A percentile compares a stretch with the other conserved stretches of the same genome.
phyloP scores from a whole-genome alignment of 257 asterid genomes.

The Gentiana straminea region DNA sequence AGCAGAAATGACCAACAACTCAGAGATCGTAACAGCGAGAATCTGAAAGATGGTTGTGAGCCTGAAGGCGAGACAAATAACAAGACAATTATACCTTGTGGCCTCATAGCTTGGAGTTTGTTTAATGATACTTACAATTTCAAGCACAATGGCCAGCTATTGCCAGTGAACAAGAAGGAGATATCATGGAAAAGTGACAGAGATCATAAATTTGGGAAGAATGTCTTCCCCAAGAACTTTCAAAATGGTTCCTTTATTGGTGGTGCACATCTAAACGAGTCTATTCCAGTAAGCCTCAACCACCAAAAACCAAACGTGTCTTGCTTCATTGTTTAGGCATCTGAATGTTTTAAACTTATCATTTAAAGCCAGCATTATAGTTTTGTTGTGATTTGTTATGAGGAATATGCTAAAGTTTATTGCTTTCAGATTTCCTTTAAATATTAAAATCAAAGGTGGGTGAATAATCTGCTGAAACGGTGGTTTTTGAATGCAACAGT shows the following conservation, averaged over 20 bases:
- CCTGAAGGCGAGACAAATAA: constrained; percentile 56
- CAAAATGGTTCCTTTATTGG: constrained; percentile 60
- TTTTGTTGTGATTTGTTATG: neutral
- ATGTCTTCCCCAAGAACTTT: constrained; percentile 71
- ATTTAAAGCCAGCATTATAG: too few relatives aligned
- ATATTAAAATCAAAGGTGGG: neutral
- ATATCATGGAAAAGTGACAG: constrained; percentile 96
- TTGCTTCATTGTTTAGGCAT: too few relatives aligned
- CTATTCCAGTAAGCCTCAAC: constrained; percentile 47
- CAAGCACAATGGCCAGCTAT: constrained; percentile 31
- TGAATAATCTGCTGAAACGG: constrained; percentile 8
- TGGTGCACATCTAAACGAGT: constrained; percentile 41
- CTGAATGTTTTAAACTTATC: too few relatives aligned
- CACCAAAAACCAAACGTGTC: too few relatives aligned
- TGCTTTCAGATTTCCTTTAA: neutral
- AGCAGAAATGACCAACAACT: constrained; percentile 95
- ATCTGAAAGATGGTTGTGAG: constrained; percentile 42
- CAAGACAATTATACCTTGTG: constrained; percentile 80
- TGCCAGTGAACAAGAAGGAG: constrained; percentile 49
- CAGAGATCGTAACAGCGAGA: constrained; percentile 25
- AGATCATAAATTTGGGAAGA: constrained; percentile 75
- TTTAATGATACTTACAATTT: constrained; percentile 81
- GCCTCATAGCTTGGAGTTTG: constrained; percentile 97
- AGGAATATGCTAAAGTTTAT: neutral
- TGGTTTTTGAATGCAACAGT: constrained; percentile 29